Conservation (phyloP, 164 flowering plant species). For the Amborella trichopoda region DNA sequence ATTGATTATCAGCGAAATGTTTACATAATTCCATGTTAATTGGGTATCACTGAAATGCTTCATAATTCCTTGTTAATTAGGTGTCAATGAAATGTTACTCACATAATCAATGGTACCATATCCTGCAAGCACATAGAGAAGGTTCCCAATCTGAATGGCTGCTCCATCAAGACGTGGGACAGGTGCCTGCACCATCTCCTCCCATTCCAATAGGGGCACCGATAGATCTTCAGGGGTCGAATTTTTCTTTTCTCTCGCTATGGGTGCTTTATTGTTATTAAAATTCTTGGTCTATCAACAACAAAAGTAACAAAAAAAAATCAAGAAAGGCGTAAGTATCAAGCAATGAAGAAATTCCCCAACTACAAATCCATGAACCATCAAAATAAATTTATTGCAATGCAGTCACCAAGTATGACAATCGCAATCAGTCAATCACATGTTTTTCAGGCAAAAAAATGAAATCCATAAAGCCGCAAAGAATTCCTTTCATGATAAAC, state of each 20-base stretch:
- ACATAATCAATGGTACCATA: constrained; percentile 67
- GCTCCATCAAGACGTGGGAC: constrained; percentile 90
- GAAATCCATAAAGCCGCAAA: too few species aligned
- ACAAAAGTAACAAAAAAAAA: not conserved
- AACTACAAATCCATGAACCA: not conserved
- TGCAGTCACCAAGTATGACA: not conserved
- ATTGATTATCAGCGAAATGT: too few species aligned
- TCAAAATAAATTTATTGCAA: not conserved
- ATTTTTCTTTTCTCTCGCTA: constrained; percentile 2
- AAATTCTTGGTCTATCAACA: constrained; percentile 15
- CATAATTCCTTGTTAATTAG: too few species aligned
- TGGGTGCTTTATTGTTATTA: constrained; percentile 13
- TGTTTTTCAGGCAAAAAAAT: too few species aligned
- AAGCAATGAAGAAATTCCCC: not conserved
- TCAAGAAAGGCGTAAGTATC: not conserved
- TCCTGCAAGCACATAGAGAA: constrained; percentile 75
- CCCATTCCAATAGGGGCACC: constrained; percentile 71
- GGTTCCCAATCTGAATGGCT: constrained; percentile 64
- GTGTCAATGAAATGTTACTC: too few species aligned
- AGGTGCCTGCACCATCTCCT: constrained; percentile 65
- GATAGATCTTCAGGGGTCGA: constrained; percentile 74
- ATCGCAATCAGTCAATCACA: not conserved
- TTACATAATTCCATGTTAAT: too few species aligned
- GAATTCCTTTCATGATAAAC: too few species aligned
- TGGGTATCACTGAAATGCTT: too few species aligned